Conservation (phyloP, 169 alveolate species). For the Cystoisospora suis region DNA sequence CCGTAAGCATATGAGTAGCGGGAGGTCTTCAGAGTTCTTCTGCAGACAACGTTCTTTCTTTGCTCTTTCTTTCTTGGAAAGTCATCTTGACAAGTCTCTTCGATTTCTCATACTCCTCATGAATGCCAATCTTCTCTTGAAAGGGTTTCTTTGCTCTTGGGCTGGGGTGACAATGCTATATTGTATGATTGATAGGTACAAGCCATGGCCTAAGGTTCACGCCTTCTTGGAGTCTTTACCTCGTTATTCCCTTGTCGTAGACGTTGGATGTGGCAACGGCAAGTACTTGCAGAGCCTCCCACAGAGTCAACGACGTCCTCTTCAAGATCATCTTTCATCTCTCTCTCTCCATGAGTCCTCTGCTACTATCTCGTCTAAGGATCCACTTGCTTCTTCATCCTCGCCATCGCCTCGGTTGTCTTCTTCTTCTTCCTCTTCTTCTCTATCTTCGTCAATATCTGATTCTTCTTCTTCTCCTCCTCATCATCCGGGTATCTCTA, state of each 20-base stretch:
- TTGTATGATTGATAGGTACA: too few relatives aligned
- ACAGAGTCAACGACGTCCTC: background rate
- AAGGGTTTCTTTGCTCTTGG: too few relatives aligned
- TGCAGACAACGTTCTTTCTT: too few relatives aligned
- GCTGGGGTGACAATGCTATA: too few relatives aligned
- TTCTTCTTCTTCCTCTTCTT: background rate
- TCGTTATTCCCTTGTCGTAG: conserved; percentile 88
- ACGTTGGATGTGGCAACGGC: conserved; percentile 98
- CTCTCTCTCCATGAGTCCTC: background rate
- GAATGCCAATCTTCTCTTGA: too few relatives aligned
- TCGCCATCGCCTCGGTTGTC: conserved; percentile 14
- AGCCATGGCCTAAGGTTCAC: conserved; percentile 96
- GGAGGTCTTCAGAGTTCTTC: too few relatives aligned
- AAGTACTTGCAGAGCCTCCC: conserved; percentile 87
- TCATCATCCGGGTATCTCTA: too few relatives aligned
- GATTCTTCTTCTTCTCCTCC: conserved; percentile 14
- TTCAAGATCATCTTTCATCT: background rate
- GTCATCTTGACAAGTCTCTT: too few relatives aligned
- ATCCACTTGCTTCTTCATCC: conserved; percentile 21
- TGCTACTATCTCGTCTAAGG: conserved; percentile 68
- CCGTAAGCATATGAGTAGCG: too few relatives aligned
- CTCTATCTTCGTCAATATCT: conserved; percentile 15
- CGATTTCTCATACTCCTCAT: too few relatives aligned
- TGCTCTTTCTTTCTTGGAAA: too few relatives aligned
- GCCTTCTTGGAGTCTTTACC: conserved; percentile 84